A percentile compares a stretch with the other conserved stretches of the same genome.
Evolutionary conservation across 345 rosid species (phyloP).

Genomic region (Euclidium syriacum): DNA sequence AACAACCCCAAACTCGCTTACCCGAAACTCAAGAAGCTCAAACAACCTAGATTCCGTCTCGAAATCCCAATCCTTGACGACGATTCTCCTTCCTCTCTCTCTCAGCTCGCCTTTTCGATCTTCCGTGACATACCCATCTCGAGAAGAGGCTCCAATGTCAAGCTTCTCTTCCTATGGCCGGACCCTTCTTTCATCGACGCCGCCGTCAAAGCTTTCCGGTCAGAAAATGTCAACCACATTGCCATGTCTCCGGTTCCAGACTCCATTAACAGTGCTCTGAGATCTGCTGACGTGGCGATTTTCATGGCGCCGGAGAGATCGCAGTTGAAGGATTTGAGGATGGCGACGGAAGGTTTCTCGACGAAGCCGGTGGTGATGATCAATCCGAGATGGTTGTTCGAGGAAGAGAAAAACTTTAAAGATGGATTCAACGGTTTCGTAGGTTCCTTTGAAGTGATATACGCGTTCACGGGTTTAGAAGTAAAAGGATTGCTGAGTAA

Average conservation of each 20-base stretch:
- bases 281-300: constrained; percentile 57
- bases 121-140: constrained; percentile 48
- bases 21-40: constrained; percentile 63
- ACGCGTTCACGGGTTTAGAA: constrained; percentile 73
- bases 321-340: constrained; percentile 35
- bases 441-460: constrained; percentile 68
- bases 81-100: constrained; percentile 56
- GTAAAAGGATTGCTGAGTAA: constrained; percentile 68
- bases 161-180: constrained; percentile 56
- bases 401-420: constrained; percentile 53
- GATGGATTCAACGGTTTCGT: constrained; percentile 40
- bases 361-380: constrained; percentile 74
- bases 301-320: constrained; percentile 62
- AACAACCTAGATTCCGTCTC: constrained; percentile 68
- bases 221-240: constrained; percentile 36
- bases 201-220: constrained; percentile 37
- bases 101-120: constrained; percentile 50
- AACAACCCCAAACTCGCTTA: constrained; percentile 65
- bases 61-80: constrained; percentile 64
- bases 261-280: constrained; percentile 16
- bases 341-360: constrained; percentile 34
- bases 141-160: constrained; percentile 51
- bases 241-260: constrained; percentile 34
- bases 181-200: constrained; percentile 26
- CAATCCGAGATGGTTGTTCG: constrained; percentile 70